Conservation (phyloP, 73 alveolate species). For the Paramecium sonneborni region DNA sequence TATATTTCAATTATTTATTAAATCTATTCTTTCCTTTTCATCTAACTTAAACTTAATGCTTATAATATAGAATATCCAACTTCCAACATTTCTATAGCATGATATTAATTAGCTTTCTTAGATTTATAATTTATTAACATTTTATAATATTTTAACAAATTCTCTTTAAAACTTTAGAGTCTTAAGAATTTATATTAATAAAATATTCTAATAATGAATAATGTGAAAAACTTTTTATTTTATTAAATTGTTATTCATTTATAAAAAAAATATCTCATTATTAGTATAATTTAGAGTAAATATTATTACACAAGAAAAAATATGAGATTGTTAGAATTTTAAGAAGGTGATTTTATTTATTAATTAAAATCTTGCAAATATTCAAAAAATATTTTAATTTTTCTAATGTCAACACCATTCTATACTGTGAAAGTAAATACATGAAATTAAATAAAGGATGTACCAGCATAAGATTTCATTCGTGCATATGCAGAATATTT, state of each 20-base stretch:
- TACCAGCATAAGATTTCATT: slow-evolving; percentile 90
- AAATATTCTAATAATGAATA: no score
- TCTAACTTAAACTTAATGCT: not conserved
- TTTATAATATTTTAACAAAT: no score
- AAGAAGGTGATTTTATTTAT: slow-evolving; percentile 78
- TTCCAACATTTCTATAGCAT: not conserved
- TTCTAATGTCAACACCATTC: slow-evolving; percentile 12
- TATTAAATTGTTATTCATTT: no score
- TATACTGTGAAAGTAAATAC: slow-evolving; percentile 12
- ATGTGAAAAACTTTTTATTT: no score
- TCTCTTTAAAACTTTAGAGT: no score
- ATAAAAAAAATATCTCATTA: no score
- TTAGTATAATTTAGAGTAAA: slow-evolving; percentile 79
- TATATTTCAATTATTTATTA: not conserved
- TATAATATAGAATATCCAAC: not conserved
- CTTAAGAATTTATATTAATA: no score
- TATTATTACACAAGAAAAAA: slow-evolving; percentile 85
- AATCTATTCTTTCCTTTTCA: not conserved
- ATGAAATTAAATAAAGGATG: slow-evolving; percentile 73
- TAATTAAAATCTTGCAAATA: slow-evolving; percentile 89
- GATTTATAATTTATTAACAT: not conserved
- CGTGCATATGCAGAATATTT: slow-evolving; percentile 89
- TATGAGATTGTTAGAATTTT: slow-evolving; percentile 90
- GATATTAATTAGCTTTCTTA: not conserved
- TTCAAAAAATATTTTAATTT: slow-evolving; percentile 85